Evolutionary conservation across 768 basidiomycete species (phyloP).

Genomic region (Leccinum truebloodii): DNA sequence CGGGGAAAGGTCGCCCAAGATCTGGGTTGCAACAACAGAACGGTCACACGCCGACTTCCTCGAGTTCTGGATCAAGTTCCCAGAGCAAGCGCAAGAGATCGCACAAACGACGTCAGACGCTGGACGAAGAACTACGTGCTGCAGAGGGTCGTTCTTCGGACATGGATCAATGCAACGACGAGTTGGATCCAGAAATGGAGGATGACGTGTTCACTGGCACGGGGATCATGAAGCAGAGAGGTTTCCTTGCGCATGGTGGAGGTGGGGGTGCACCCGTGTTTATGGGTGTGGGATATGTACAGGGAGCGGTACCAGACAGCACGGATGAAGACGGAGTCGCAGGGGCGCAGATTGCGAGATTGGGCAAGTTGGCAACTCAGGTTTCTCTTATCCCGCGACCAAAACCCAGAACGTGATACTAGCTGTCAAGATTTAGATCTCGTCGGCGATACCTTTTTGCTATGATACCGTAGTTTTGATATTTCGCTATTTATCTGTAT

Average conservation of each 20-base stretch:
- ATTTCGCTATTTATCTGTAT: slow-evolving; percentile 23
- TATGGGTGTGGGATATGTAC: slow-evolving; percentile 68
- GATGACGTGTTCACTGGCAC: slow-evolving; percentile 54
- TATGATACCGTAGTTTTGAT: neutral
- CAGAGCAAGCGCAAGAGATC: slow-evolving; percentile 23
- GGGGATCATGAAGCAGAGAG: slow-evolving; percentile 52
- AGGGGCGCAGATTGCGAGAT: neutral
- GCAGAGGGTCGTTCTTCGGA: slow-evolving; percentile 41
- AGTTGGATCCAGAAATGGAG: slow-evolving; percentile 38
- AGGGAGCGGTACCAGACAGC: slow-evolving; percentile 44
- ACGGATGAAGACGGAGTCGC: slow-evolving; percentile 12
- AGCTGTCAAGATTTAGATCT: neutral
- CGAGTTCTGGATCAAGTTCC: slow-evolving; percentile 14
- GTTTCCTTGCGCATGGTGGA: slow-evolving; percentile 76
- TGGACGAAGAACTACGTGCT: slow-evolving; percentile 65
- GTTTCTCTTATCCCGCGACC: slow-evolving; percentile 28
- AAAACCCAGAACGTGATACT: slow-evolving; percentile 18
- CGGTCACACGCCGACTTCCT: neutral
- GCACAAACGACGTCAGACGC: slow-evolving; percentile 47
- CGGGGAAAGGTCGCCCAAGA: slow-evolving; percentile 23
- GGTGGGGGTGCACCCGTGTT: slow-evolving; percentile 70
- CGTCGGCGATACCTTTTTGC: slow-evolving; percentile 11
- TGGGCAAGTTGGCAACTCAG: slow-evolving; percentile 16
- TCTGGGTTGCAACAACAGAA: slow-evolving; percentile 4
- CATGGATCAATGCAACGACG: slow-evolving; percentile 37